Percentiles rank a stretch among this genome's conserved stretches.
Evolutionary conservation across 192 early-diverging fungal species (phyloP).

Genomic region (Irineochytrium annulatum): DNA sequence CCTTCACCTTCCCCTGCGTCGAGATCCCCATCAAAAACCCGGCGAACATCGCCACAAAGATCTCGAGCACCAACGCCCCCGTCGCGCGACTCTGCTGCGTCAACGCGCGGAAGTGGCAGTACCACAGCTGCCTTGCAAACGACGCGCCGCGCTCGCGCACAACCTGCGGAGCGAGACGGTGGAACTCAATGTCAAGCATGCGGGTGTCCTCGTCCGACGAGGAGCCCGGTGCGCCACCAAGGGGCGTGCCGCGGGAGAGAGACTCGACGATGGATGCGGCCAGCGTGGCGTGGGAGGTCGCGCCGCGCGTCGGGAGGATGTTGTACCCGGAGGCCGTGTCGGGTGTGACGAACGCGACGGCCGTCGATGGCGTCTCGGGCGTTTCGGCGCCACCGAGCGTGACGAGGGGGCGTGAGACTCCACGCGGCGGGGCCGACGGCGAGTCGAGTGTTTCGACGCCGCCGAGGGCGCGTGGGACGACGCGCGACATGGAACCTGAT

Average conservation of each 20-base stretch:
- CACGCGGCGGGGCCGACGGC: too few relatives aligned
- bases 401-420: too few relatives aligned
- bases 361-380: neutral
- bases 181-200: constrained; percentile 16
- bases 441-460: too few relatives aligned
- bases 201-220: constrained; percentile 7
- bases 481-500: too few relatives aligned
- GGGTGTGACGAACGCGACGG: neutral
- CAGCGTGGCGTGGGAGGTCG: neutral
- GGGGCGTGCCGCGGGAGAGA: neutral
- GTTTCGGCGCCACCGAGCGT: too few relatives aligned
- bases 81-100: constrained; percentile 36
- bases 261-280: neutral
- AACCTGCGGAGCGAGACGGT: constrained; percentile 23
- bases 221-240: neutral
- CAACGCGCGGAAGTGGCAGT: constrained; percentile 34
- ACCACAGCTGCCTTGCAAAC: constrained; percentile 30
- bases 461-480: too few relatives aligned
- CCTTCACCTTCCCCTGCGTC: constrained; percentile 25
- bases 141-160: constrained; percentile 30
- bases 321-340: neutral
- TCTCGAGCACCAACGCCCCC: constrained; percentile 33
- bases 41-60: constrained; percentile 40
- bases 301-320: neutral
- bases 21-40: constrained; percentile 40